Evolutionary conservation across 345 rosid species (phyloP), one percentile per base, ranked within the genome.

Genomic region (Lenwebbia sp.): DNA sequence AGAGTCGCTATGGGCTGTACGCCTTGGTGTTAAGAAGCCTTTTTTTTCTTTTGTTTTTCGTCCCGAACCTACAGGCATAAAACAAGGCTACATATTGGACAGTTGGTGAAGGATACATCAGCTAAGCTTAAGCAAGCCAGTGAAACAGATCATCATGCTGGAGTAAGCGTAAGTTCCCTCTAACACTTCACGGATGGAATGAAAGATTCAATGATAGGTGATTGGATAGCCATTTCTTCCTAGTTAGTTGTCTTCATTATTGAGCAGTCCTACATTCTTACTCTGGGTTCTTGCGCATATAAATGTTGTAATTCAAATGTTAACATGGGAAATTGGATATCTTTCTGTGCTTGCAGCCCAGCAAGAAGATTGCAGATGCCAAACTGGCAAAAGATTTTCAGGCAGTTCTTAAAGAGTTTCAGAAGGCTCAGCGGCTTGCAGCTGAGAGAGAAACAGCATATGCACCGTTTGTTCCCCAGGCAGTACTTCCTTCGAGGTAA

Each of bases 321-420:
- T 37, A 33, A 70, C 25, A 21, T 70, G 78, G 78, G 21, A 70
- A 70, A 19, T 70, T 5, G 21, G 9, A 62, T 54, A 23, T 53
- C 14, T 28, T 23, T 65, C 4, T 22, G 47, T 56, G 44, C 60
- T 65, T 74, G 65, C 88, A 88, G 89, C 93, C 93, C 83, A 93
- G 91, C 93, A 96, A 97, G 93, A 97, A 96, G 93, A 93, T 97
- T 70, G 93, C 96, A 28, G 98, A 97, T 89, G 99, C 98, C 85
- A 97, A 97, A 91, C 98, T 98, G 88, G 99, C 99, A 25, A 98
- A 96, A 87, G 99, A 97, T 90, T 96, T 97, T 90, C 97, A 97
- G 91, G 92, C 95, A 40, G 98, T 97, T 88, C 88, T 97, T 91
- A 95, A 92, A 89, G 99, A 97, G 92, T 97, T 96, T 91, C 99